Conservation (phyloP, 2,329 filamentous ascomycete species). For the Paecilomyces dactylethromorphus region DNA sequence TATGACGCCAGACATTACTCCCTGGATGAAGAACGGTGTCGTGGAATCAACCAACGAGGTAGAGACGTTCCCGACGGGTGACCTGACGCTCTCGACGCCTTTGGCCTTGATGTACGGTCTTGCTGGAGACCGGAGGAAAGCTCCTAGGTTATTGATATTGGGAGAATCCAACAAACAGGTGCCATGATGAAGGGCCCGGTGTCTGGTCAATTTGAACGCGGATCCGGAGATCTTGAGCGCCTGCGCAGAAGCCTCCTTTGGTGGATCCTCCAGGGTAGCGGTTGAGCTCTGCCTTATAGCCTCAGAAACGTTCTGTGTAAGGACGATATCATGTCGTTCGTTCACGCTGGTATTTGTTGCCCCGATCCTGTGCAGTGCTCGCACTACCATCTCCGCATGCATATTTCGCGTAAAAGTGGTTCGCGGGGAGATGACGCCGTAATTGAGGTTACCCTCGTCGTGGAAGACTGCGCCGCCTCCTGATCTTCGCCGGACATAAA, state of each 20-base stretch:
- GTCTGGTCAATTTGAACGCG: slow-evolving; percentile 83
- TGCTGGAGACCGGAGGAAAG: slow-evolving; percentile 70
- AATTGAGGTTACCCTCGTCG: slow-evolving; percentile 89
- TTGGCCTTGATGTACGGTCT: slow-evolving; percentile 69
- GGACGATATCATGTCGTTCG: slow-evolving; percentile 85
- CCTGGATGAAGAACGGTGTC: slow-evolving; percentile 40
- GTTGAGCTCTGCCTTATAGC: slow-evolving; percentile 18
- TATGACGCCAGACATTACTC: slow-evolving; percentile 49
- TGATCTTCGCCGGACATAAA: slow-evolving; percentile 74
- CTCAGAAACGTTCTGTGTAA: slow-evolving; percentile 28
- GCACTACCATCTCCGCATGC: slow-evolving; percentile 87
- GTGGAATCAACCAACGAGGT: slow-evolving; percentile 44
- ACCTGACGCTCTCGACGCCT: slow-evolving; percentile 87
- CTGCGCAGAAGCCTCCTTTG: slow-evolving; percentile 18
- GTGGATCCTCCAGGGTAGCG: slow-evolving; percentile 41
- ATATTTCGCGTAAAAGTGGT: slow-evolving; percentile 71
- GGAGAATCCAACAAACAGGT: slow-evolving; percentile 78
- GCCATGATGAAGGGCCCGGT: slow-evolving; percentile 82
- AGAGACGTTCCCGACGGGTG: slow-evolving; percentile 72
- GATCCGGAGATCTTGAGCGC: slow-evolving; percentile 84
- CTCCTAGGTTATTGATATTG: slow-evolving; percentile 62
- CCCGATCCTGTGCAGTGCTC: slow-evolving; percentile 56
- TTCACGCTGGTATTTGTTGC: slow-evolving; percentile 66
- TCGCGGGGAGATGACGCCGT: slow-evolving; percentile 80
- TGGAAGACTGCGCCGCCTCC: slow-evolving; percentile 94